Evolutionary conservation across 805 yeast genomes (phyloP).

Genomic region (Saccharomycopsis sp.): DNA sequence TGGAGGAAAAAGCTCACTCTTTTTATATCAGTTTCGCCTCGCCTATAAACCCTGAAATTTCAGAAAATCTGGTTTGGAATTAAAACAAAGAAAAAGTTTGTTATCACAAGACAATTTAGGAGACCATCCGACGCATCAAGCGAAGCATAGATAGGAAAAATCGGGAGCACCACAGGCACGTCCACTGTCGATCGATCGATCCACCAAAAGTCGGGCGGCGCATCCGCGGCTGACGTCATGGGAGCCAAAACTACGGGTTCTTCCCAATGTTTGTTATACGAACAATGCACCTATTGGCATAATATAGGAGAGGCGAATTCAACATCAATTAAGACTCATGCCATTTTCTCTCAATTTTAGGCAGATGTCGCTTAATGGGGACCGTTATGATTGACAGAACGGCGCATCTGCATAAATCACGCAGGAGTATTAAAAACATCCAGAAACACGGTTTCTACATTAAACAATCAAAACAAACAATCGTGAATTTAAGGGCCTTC

Average conservation of each 20-base stretch:
- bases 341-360: too few species aligned
- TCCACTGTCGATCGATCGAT: not conserved
- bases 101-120: not conserved
- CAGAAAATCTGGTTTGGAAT: not conserved
- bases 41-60: not conserved
- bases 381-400: not conserved
- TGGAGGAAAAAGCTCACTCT: not conserved
- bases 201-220: too few species aligned
- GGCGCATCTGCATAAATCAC: too few species aligned
- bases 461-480: too few species aligned
- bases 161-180: not conserved
- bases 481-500: not conserved
- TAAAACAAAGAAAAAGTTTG: not conserved
- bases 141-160: not conserved
- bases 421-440: too few species aligned
- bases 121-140: not conserved
- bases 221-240: not conserved
- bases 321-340: not conserved
- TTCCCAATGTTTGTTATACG: too few species aligned
- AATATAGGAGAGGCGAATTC: too few species aligned
- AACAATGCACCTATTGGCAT: too few species aligned
- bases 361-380: too few species aligned
- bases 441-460: not conserved
- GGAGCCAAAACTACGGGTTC: too few species aligned
- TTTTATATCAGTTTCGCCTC: not conserved